A percentile compares a stretch with the other conserved stretches of the same genome.
These are phyloP conservation scores for Epichloe gansuensis DNA, from an alignment of 2,329 filamentous ascomycete genomes.

Conservation along the genomic window DNA sequence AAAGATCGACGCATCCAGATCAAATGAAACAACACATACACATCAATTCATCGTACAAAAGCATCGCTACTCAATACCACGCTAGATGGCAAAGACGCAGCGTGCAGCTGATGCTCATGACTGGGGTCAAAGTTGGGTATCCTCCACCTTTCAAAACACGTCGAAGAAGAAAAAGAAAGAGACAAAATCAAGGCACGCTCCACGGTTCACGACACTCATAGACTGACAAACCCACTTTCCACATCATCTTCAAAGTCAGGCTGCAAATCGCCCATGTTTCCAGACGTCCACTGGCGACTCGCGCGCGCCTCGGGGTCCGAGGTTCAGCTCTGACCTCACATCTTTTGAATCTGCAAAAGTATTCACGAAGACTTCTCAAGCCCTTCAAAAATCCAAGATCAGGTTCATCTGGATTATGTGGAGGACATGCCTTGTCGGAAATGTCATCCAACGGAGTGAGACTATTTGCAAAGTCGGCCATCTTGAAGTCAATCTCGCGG, in stretches of 20 bases:
- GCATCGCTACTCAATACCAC: neutral
- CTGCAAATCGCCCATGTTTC: slow-evolving; percentile 12
- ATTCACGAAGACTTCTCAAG: slow-evolving; percentile 62
- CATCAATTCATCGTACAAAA: neutral
- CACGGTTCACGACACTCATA: neutral
- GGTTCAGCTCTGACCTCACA: slow-evolving; percentile 42
- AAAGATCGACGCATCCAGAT: neutral
- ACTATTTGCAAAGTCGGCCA: slow-evolving; percentile 97
- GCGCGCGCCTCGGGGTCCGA: slow-evolving; percentile 23
- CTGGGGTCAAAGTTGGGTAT: neutral
- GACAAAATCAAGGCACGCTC: neutral
- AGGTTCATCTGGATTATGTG: slow-evolving; percentile 64
- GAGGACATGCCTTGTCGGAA: slow-evolving; percentile 58
- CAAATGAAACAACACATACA: neutral
- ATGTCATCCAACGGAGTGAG: slow-evolving; percentile 74
- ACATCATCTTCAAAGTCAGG: slow-evolving; percentile 18
- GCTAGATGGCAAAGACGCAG: neutral
- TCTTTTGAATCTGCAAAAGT: slow-evolving; percentile 86
- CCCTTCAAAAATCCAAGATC: slow-evolving; percentile 86
- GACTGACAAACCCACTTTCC: slow-evolving; percentile 3
- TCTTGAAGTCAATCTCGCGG: slow-evolving; percentile 76
- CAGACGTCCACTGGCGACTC: slow-evolving; percentile 9
- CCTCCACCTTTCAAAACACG: neutral
- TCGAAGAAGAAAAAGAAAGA: neutral
- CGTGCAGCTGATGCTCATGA: neutral